A percentile compares a stretch with the other conserved stretches of the same genome.
Conservation (phyloP, 2,329 filamentous ascomycete genomes). For the Dactylellina sp. region DNA sequence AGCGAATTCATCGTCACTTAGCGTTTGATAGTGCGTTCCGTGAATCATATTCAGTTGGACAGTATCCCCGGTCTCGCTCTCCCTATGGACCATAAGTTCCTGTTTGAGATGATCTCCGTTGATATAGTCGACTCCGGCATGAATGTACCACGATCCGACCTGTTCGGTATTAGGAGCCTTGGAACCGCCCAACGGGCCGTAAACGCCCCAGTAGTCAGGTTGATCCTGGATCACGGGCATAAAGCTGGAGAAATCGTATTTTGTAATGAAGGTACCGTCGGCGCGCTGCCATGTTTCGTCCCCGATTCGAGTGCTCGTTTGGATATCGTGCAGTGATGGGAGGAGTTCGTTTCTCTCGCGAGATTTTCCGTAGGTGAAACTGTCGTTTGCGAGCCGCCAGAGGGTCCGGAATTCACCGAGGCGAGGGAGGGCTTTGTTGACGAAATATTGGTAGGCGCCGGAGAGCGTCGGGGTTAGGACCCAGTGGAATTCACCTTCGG, state of each 20-base stretch:
- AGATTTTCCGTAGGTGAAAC: slow-evolving; percentile 67
- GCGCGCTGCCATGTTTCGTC: slow-evolving; percentile 69
- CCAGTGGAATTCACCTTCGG: slow-evolving; percentile 69
- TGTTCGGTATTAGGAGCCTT: slow-evolving; percentile 59
- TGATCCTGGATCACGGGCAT: slow-evolving; percentile 60
- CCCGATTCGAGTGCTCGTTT: slow-evolving; percentile 67
- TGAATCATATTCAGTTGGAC: slow-evolving; percentile 71
- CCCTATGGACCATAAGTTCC: slow-evolving; percentile 69
- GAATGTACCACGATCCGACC: slow-evolving; percentile 69
- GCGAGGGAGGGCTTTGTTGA: slow-evolving; percentile 67
- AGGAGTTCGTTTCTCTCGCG: slow-evolving; percentile 66
- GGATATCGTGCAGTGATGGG: slow-evolving; percentile 66
- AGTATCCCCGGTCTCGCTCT: slow-evolving; percentile 67
- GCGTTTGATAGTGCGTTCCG: slow-evolving; percentile 67
- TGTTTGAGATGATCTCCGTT: slow-evolving; percentile 70
- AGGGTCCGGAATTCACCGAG: slow-evolving; percentile 69
- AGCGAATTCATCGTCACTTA: slow-evolving; percentile 58
- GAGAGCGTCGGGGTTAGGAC: slow-evolving; percentile 67
- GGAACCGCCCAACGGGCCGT: slow-evolving; percentile 62
- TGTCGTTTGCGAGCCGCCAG: slow-evolving; percentile 67
- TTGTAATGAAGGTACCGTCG: slow-evolving; percentile 68
- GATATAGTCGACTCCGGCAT: slow-evolving; percentile 68
- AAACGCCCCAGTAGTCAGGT: slow-evolving; percentile 68
- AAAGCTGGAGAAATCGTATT: slow-evolving; percentile 67
- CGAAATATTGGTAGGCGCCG: slow-evolving; percentile 71